Evolutionary conservation across 257 asterid species (phyloP), one percentile per base, ranked within the genome.

Genomic region (Gentiana straminea): DNA sequence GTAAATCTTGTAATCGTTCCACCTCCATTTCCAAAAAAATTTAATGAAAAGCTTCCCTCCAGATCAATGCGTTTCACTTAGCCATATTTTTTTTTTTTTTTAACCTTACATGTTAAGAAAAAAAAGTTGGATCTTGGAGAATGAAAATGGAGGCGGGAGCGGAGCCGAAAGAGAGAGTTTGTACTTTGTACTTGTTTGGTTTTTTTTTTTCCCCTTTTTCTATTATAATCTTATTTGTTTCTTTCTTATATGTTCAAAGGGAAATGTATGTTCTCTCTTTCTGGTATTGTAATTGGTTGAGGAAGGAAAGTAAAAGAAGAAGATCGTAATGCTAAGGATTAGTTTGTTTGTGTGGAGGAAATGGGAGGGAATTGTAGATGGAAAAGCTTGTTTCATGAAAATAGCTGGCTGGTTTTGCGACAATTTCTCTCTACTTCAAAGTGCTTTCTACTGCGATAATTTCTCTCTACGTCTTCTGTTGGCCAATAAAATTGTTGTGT

Each of bases 1-100:
- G 33, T 45, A 75, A 55, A 1, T 71, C 73, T 47, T 48, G 59
- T 7, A 71, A 57, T 49, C 78, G 71, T 47, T 59, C 64, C 52
- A 68, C 65, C 71, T 71, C 81, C 81, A 75, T 71, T 66, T 50
- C 58, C 63, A 48, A 36, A 41, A 10, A 38, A 10, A 38, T 38
- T 35, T n/a, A 13, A n/a, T 7, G 10, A 0, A 24, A 39, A 58
- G 34, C 32, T 58, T 24, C 24, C 70, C 64, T 61, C 74, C 64
- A 51, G 60, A 69, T 63, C 62, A 57, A 69, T 43, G 24, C 24
- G 24, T 24, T 24, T 24, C 24, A 24, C 24, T 24, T 24, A 24
- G 24, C 24, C 24, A 24, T 24, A 24, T 0, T 4, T 39, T 1
- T 39, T 2, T 39, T 39, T 39, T 24, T 8, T 39, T 39, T 39